phyloP scores from a whole-genome alignment of 2,329 filamentous ascomycete species.

The Cytospora leucostoma region DNA sequence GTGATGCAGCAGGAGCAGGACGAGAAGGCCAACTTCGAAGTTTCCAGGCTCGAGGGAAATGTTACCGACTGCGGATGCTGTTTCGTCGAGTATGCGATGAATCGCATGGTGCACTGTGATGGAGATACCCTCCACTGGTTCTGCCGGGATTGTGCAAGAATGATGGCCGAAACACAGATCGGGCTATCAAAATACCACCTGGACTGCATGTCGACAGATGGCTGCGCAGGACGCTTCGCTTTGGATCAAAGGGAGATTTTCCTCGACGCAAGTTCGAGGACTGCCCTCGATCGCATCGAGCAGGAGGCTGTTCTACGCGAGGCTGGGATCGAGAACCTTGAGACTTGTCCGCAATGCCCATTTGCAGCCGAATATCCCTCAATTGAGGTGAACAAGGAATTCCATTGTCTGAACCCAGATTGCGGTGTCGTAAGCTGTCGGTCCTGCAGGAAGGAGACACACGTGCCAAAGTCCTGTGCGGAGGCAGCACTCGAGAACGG shows the following conservation, averaged over 20 bases:
- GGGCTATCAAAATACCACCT: constrained; percentile 70
- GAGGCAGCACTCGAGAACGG: constrained; percentile 64
- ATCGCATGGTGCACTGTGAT: constrained; percentile 69
- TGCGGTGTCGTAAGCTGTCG: constrained; percentile 68
- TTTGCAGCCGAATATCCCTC: constrained; percentile 75
- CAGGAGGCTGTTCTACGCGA: constrained; percentile 69
- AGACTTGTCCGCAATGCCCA: constrained; percentile 78
- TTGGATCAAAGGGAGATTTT: constrained; percentile 55
- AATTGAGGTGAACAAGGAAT: constrained; percentile 69
- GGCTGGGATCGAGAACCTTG: constrained; percentile 71
- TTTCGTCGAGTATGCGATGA: constrained; percentile 65
- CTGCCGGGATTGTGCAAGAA: constrained; percentile 66
- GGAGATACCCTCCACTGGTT: constrained; percentile 64
- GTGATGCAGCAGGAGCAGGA: constrained; percentile 36
- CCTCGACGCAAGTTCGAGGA: constrained; percentile 57
- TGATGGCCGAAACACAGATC: constrained; percentile 67
- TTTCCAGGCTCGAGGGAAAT: constrained; percentile 51
- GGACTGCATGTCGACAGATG: constrained; percentile 69
- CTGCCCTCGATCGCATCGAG: constrained; percentile 70
- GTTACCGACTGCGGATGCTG: constrained; percentile 74
- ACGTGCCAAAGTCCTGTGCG: constrained; percentile 71
- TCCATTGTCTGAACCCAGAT: constrained; percentile 66
- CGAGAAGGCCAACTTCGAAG: constrained; percentile 44
- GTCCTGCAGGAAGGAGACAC: constrained; percentile 67
- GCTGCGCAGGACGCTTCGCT: constrained; percentile 64